phyloP scores from a whole-genome alignment of 2,329 filamentous ascomycete species.

The Fusarium udum region DNA sequence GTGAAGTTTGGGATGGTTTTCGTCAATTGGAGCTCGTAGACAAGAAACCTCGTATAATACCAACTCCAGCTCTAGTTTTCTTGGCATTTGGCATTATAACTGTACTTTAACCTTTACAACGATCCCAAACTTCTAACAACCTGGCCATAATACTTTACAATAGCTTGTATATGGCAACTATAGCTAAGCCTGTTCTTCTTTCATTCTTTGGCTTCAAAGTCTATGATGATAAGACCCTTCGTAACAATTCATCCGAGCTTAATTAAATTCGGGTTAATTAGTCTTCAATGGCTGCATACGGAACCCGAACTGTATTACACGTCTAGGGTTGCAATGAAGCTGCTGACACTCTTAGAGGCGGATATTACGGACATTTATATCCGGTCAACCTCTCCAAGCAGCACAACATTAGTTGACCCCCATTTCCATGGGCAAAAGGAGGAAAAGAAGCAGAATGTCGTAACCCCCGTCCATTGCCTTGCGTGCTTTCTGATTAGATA shows the following conservation, averaged over 20 bases:
- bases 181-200: not conserved
- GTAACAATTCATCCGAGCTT: not conserved
- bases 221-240: not conserved
- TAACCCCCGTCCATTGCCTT: not conserved
- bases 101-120: not conserved
- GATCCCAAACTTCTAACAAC: not conserved
- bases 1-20: not conserved
- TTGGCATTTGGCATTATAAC: not conserved
- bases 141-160: not conserved
- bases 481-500: slow-evolving; percentile 26
- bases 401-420: slow-evolving; percentile 13
- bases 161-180: not conserved
- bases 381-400: slow-evolving; percentile 1
- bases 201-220: not conserved
- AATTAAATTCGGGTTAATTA: not conserved
- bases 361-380: slow-evolving; percentile 22
- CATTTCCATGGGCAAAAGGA: slow-evolving; percentile 1
- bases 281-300: not conserved
- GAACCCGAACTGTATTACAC: not conserved
- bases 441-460: not conserved
- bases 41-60: not conserved
- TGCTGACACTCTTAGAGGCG: not conserved
- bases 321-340: not conserved
- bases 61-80: not conserved
- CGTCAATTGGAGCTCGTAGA: not conserved